phyloP scores from a whole-genome alignment of 179 eudicot species.

The Spinacia oleracea region DNA sequence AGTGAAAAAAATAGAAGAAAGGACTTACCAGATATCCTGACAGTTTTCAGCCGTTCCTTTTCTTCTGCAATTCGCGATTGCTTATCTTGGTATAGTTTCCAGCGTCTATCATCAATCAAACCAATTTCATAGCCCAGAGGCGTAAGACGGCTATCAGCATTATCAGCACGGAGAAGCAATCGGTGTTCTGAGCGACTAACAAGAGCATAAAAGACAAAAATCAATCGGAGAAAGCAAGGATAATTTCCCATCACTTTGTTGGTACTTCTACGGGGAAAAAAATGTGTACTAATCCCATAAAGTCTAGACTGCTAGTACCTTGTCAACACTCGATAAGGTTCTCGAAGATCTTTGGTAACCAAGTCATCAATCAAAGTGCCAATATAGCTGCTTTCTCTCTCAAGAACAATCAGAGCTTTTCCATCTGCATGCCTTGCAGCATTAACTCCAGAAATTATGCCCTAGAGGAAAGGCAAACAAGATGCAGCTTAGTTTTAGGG shows the following conservation, averaged over 20 bases:
- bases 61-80: conserved; percentile 80
- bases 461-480: conserved; percentile 43
- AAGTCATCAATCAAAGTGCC: conserved; percentile 98
- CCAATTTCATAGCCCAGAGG: conserved; percentile 96
- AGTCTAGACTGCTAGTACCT: conserved; percentile 45
- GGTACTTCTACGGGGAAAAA: neutral
- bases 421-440: conserved; percentile 94
- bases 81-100: conserved; percentile 87
- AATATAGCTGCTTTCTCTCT: conserved; percentile 97
- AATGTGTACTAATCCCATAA: neutral
- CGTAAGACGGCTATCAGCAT: conserved; percentile 99
- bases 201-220: conserved; percentile 19
- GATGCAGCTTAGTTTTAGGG: conserved; percentile 17
- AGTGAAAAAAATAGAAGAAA: conserved; percentile 1
- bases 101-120: conserved; percentile 79
- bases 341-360: conserved; percentile 95
- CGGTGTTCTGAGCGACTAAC: conserved; percentile 96
- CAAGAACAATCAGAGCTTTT: conserved; percentile 75
- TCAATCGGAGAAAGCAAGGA: neutral
- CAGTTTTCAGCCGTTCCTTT: conserved; percentile 72
- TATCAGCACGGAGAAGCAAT: conserved; percentile 85
- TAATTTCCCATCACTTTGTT: neutral
- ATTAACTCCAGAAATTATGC: conserved; percentile 92
- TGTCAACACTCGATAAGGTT: conserved; percentile 96
- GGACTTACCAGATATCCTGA: conserved; percentile 64